A percentile compares a stretch with the other conserved stretches of the same genome.
phyloP scores from a whole-genome alignment of 345 rosid genomes.

The Eucalyptus cloeziana region DNA sequence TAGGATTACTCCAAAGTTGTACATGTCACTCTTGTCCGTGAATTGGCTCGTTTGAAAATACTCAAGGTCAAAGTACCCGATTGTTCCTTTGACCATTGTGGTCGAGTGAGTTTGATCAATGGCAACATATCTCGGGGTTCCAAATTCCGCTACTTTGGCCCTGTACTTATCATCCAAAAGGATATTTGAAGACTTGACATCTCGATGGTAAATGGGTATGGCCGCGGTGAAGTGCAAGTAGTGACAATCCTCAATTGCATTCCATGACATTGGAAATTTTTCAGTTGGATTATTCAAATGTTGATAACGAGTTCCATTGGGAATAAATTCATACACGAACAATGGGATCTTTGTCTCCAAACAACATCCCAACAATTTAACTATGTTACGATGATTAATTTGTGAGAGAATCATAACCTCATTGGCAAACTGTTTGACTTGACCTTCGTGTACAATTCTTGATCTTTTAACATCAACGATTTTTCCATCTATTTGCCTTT shows the following conservation, averaged over 20 bases:
- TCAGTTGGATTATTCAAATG: background rate
- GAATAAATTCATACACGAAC: conserved; percentile 1
- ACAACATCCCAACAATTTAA: background rate
- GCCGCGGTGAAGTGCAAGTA: conserved; percentile 2
- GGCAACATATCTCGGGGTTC: background rate
- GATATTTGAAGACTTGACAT: conserved; percentile 5
- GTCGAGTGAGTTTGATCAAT: conserved; percentile 1
- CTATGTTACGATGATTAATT: background rate
- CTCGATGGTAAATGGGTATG: conserved; percentile 3
- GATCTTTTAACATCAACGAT: conserved; percentile 1
- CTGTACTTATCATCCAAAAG: conserved; percentile 1
- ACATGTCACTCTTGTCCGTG: conserved; percentile 4
- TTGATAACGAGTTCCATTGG: background rate
- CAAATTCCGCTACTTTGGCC: conserved; percentile 7
- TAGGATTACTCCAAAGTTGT: conserved; percentile 9
- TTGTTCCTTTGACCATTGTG: conserved; percentile 3
- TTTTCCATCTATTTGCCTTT: background rate
- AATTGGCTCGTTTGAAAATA: conserved; percentile 3
- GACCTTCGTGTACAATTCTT: background rate
- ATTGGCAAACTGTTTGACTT: background rate
- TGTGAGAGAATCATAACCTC: conserved; percentile 1
- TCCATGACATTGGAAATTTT: no score
- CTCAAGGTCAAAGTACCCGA: conserved; percentile 5
- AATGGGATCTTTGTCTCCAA: background rate
- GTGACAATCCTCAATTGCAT: no score